Percentiles rank a stretch among this genome's conserved stretches.
Evolutionary conservation across 2,329 filamentous ascomycete genomes (phyloP).

Genomic region (Xylaria sp.): DNA sequence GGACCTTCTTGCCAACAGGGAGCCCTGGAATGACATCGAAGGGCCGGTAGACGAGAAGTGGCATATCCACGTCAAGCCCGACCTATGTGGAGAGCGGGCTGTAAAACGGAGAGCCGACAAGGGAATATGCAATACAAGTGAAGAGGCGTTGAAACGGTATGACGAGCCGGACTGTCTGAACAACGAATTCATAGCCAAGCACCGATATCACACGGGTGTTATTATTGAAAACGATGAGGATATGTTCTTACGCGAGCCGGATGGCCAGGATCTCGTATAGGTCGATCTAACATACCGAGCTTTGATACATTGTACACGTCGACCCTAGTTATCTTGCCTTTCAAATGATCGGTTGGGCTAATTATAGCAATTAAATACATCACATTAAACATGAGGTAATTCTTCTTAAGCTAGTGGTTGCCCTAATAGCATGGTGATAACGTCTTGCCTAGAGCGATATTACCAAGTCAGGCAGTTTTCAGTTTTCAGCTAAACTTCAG

Average conservation of each 20-base stretch:
- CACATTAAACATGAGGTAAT: no score
- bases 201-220: slow-evolving; percentile 1
- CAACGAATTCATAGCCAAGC: neutral
- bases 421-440: no score
- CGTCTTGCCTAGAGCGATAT: no score
- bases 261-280: neutral
- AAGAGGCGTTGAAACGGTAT: slow-evolving; percentile 4
- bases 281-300: no score
- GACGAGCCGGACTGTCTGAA: slow-evolving; percentile 5
- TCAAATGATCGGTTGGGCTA: no score
- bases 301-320: no score
- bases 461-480: no score
- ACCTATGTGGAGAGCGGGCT: slow-evolving; percentile 1
- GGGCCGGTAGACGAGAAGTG: slow-evolving; percentile 5
- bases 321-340: no score
- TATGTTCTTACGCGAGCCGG: slow-evolving; percentile 1
- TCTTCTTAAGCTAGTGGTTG: no score
- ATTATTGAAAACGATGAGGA: slow-evolving; percentile 5
- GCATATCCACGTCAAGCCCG: neutral
- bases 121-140: slow-evolving; percentile 1
- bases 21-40: slow-evolving; percentile 3
- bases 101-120: neutral
- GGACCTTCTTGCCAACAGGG: slow-evolving; percentile 2
- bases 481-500: no score
- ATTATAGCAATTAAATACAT: no score